Evolutionary conservation across 2,329 filamentous ascomycete genomes (phyloP), one percentile per base, ranked within the genome.

Genomic region (Botrytis medusae): DNA sequence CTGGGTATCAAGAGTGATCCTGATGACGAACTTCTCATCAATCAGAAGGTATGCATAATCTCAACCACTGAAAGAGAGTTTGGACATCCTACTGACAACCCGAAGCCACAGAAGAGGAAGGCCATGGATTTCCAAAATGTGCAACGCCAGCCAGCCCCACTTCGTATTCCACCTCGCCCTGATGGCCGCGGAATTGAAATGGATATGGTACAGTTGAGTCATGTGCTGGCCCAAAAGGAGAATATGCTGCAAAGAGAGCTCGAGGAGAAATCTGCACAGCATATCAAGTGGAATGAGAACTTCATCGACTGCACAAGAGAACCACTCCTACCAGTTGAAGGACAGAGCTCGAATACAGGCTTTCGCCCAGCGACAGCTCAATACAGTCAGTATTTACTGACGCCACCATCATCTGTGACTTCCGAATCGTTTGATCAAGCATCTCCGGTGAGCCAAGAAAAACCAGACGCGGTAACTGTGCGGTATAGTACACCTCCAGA

Each of bases 271-370:
- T 90, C 97, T 72, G 88, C 92, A 79, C 95, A 96, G 83, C 95
- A 98, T 83, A 90, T 92, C 78, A 91, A 92, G 81, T 98, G 95
- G 94, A 98, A 98, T 83, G 88, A 93, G 78, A 92, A 93, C 80
- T 94, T 93, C 85, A 89, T 97, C 79, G 95, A 98, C 84, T 87
- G 94, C 81, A 98, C 95, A 75, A 90, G 91, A 84, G 91, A 91
- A 77, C 94, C 95, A 69, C 88, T 98, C 77, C 93, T 93, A 69
- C 94, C 94, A 34, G 89, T 93, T 61, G 86, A 89, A 79, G 91
- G 93, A 74, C 86, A 88, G 77, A 85, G 84, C 60, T 85, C 86
- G 77, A 87, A 91, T 76, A 83, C 86, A 73, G 88, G 88, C 76
- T 95, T 93, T 85, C 88, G 92, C 75, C 88, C 90, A 64, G 92